Base-by-base conservation (phyloP, 148 eudicot genomes). In the Camellia japonica region DNA sequence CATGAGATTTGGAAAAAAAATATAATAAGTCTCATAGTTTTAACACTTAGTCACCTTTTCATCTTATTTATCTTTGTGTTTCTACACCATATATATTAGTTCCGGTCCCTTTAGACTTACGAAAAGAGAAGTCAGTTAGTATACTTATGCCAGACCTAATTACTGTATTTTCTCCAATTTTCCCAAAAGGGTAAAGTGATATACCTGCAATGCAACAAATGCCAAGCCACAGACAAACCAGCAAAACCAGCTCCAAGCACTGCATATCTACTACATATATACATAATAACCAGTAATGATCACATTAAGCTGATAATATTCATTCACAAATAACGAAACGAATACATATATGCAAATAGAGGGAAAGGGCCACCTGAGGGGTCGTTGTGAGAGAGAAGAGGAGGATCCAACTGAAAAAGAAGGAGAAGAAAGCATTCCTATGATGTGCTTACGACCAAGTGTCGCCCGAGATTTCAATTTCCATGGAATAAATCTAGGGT, bases 211-310 rank as follows among this genome's bases (percentile, higher is more conserved):
- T 64, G 80, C 63, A 97, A 85, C 83, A 97, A 91, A 86, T 97
- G 91, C 93, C 95, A 97, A 67, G 91, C 91, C 4, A 94, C 95
- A 63, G 98, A 93, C 56, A 97, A 86, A 3, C 99, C 99, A 84
- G 99, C 99, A 89, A 97, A 92, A 41, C 99, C 99, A 73, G 99
- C 99, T 67, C 99, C 99, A 73, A 97, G 97, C 73, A 97, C 95
- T 66, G 95, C 99, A 73, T 87, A 94, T 87, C 98, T 93, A 60
- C 98, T 93, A 60, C 81, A 58, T 49, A 68, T 3, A 51, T 47
- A 18, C 43, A 72, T 5, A 65, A 2, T 51, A 51, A 64, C 11
- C 19, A 56, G 65, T 69, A 19, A 49, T 7, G 47, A 66, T 78
- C 5, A 23, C 58, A 47, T 6, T 5, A 54, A 44, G 46, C 23